These are phyloP conservation scores for Fusarium floridanum DNA, from an alignment of 2,329 filamentous ascomycete genomes.

Conservation along the genomic window DNA sequence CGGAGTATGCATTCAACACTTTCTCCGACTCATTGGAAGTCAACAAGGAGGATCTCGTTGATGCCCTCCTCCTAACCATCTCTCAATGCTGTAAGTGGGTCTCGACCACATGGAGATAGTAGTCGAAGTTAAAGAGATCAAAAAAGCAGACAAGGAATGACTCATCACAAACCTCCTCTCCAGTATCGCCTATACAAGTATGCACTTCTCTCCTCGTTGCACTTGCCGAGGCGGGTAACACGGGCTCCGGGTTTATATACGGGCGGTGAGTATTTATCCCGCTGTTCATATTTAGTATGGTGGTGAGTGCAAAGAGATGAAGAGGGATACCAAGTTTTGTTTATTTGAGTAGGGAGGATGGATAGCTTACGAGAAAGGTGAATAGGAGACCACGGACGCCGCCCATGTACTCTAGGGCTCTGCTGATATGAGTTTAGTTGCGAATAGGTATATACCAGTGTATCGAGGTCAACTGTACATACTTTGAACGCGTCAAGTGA, in stretches of 20 bases:
- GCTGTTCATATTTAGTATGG: too few species aligned
- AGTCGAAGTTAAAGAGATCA: background rate
- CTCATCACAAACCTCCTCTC: too few species aligned
- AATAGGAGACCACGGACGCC: background rate
- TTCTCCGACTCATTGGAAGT: background rate
- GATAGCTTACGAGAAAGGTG: background rate
- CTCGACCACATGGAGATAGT: background rate
- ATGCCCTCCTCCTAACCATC: background rate
- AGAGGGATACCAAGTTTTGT: background rate
- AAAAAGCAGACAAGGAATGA: too few species aligned
- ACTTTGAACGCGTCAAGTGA: background rate
- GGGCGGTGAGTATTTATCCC: too few species aligned
- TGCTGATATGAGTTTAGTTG: background rate
- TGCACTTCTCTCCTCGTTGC: background rate
- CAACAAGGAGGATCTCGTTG: background rate
- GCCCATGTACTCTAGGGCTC: background rate
- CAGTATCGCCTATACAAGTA: background rate
- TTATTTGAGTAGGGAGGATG: background rate
- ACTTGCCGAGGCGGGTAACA: background rate
- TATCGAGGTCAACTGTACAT: background rate
- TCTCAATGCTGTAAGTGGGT: background rate
- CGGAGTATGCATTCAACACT: background rate
- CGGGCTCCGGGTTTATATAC: background rate
- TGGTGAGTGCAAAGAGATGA: too few species aligned
- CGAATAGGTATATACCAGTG: background rate